Evolutionary conservation across 2,329 filamentous ascomycete genomes (phyloP), one percentile per base, ranked within the genome.

Genomic region (Didymella lethalis): DNA sequence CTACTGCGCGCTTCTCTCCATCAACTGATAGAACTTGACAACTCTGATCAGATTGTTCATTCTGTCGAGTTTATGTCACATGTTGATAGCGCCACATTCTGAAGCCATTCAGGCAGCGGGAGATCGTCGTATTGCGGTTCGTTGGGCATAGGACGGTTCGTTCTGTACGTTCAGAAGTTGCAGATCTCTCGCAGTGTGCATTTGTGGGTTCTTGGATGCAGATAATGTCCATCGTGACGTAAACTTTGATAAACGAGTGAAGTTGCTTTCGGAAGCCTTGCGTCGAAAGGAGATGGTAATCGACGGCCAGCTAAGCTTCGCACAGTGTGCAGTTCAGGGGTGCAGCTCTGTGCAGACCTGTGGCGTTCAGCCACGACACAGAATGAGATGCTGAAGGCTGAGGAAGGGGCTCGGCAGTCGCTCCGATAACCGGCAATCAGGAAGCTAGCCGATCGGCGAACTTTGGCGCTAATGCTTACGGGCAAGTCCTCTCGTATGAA

Each of bases 311-410:
- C 31, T 32, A 14, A 32, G 31, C 11, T 32, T 32, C 6, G 31
- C 31, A 16, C 31, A 14, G 31, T 32, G 31, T 32, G 31, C 31
- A 32, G 31, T 8, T 45, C 40, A 41, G 38, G 31, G 31, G 53
- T 18, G 12, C 40, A 45, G 38, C 38, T 45, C 14, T 2, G 7
- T 31, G 29, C 23, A 32, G 28, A 23, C 14, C n/a, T 7, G 18
- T 45, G 32, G 53, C 40, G 53, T 49, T 49, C 31, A 31, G 36
- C 53, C 53, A 44, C 32, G 18, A 18, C 28, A 23, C 32, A 36
- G 16, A 36, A 16, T 36, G 32, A 14, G 5, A 36, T 31, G 29
- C 29, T 31, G 32, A 2, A n/a, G 32, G 32, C 32, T 48, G 29
- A 20, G 26, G 38, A n/a, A 18, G 8, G 4, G 36, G 4, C 12